Conservation (phyloP, 2,329 filamentous ascomycete species). For the Keithomyces neogunnii region DNA sequence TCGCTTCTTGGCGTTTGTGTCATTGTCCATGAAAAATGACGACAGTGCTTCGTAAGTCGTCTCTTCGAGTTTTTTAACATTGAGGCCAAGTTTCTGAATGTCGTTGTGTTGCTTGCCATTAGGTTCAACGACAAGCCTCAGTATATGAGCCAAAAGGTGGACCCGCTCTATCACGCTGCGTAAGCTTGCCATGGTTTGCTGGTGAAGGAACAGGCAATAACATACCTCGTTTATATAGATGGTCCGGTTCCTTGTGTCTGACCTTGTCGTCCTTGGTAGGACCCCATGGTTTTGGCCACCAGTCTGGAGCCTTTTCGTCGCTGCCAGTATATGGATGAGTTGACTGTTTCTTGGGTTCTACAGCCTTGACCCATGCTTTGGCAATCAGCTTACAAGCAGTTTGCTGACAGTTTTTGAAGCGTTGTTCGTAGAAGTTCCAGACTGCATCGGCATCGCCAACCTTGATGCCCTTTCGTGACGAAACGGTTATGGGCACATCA, state of each 20-base stretch:
- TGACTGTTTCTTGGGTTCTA: constrained; percentile 71
- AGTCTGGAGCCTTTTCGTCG: constrained; percentile 53
- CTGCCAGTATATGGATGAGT: constrained; percentile 64
- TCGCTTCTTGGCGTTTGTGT: constrained; percentile 46
- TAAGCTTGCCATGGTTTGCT: not conserved
- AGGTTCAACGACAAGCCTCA: constrained; percentile 48
- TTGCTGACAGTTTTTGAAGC: constrained; percentile 61
- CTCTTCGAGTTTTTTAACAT: constrained; percentile 48
- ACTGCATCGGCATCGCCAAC: constrained; percentile 47
- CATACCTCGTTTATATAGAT: constrained; percentile 59
- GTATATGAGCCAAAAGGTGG: constrained; percentile 49
- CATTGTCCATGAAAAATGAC: constrained; percentile 49
- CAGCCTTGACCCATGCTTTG: constrained; percentile 67
- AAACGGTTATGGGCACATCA: constrained; percentile 28
- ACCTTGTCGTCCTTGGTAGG: constrained; percentile 43
- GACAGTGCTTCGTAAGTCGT: constrained; percentile 50
- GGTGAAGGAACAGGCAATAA: not conserved
- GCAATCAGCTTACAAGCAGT: constrained; percentile 63
- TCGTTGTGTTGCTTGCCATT: constrained; percentile 39
- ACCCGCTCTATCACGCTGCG: constrained; percentile 42
- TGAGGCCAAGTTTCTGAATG: constrained; percentile 44
- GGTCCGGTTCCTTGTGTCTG: constrained; percentile 65
- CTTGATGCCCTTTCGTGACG: constrained; percentile 35
- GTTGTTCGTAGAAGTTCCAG: constrained; percentile 50
- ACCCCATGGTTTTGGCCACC: constrained; percentile 56